phyloP scores from a whole-genome alignment of 345 rosid genomes.

The Dovyalis caffra region DNA sequence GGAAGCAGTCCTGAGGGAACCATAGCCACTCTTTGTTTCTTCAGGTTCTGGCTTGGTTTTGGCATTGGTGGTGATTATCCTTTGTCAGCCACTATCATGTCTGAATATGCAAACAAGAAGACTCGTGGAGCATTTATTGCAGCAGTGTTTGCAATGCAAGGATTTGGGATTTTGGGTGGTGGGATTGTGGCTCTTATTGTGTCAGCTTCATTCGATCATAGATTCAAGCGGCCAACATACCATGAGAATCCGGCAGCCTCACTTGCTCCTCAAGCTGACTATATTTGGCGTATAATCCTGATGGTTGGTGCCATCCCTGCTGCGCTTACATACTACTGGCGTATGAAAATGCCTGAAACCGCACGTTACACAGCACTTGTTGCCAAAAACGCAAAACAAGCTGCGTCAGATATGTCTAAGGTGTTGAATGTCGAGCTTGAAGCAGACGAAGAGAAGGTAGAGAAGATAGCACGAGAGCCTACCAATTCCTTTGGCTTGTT shows the following conservation, averaged over 20 bases:
- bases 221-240: slow-evolving; percentile 11
- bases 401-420: slow-evolving; percentile 29
- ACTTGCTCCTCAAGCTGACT: slow-evolving; percentile 24
- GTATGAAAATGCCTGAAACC: slow-evolving; percentile 35
- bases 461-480: neutral
- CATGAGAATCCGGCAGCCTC: neutral
- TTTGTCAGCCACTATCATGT: slow-evolving; percentile 31
- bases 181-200: slow-evolving; percentile 22
- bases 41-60: slow-evolving; percentile 35
- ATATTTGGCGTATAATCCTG: slow-evolving; percentile 27
- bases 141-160: slow-evolving; percentile 36
- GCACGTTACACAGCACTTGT: slow-evolving; percentile 31
- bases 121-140: slow-evolving; percentile 33
- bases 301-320: slow-evolving; percentile 33
- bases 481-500: slow-evolving; percentile 23
- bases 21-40: slow-evolving; percentile 25
- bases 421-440: slow-evolving; percentile 14
- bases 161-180: slow-evolving; percentile 32
- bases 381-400: slow-evolving; percentile 26
- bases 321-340: slow-evolving; percentile 28
- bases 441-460: slow-evolving; percentile 8
- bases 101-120: slow-evolving; percentile 31
- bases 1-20: neutral
- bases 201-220: slow-evolving; percentile 14
- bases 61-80: slow-evolving; percentile 34